Evolutionary conservation across 2,329 filamentous ascomycete genomes (phyloP).

Genomic region (Zarea fungicola): DNA sequence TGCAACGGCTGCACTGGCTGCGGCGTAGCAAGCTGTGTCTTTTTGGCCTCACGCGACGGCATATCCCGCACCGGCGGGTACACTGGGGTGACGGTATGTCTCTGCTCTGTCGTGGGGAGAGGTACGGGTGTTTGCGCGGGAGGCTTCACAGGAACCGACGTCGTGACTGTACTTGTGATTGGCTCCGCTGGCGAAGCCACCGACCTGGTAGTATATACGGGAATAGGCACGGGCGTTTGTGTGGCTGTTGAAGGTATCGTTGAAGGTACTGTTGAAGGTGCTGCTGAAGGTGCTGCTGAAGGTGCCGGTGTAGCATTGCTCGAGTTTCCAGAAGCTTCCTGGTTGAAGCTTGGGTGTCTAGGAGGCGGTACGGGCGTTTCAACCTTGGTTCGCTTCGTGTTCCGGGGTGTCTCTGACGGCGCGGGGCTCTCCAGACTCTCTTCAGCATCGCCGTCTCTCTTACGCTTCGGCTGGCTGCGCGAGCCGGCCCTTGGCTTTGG

Average conservation of each 20-base stretch:
- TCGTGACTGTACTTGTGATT: conserved; percentile 19
- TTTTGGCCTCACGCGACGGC: conserved; percentile 26
- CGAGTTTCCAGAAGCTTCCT: conserved; percentile 23
- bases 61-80: conserved; percentile 25
- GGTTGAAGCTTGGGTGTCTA: conserved; percentile 27
- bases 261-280: not conserved
- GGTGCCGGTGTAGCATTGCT: conserved; percentile 13
- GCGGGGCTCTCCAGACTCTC: conserved; percentile 25
- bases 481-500: conserved; percentile 27
- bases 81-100: conserved; percentile 25
- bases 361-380: conserved; percentile 52
- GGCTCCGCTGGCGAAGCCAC: conserved; percentile 28
- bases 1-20: no score
- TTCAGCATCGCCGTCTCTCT: conserved; percentile 35
- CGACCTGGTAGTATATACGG: conserved; percentile 23
- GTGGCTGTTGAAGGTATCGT: conserved; percentile 21
- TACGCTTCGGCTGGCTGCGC: conserved; percentile 37
- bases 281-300: not conserved
- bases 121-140: conserved; percentile 33
- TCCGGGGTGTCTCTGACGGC: conserved; percentile 30
- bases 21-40: not conserved
- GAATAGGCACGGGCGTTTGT: conserved; percentile 40
- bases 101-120: conserved; percentile 28
- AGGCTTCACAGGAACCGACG: conserved; percentile 26
- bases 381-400: conserved; percentile 48